phyloP scores from a whole-genome alignment of 129 eudicot species.

The Rutidosis leptorrhynchoides region DNA sequence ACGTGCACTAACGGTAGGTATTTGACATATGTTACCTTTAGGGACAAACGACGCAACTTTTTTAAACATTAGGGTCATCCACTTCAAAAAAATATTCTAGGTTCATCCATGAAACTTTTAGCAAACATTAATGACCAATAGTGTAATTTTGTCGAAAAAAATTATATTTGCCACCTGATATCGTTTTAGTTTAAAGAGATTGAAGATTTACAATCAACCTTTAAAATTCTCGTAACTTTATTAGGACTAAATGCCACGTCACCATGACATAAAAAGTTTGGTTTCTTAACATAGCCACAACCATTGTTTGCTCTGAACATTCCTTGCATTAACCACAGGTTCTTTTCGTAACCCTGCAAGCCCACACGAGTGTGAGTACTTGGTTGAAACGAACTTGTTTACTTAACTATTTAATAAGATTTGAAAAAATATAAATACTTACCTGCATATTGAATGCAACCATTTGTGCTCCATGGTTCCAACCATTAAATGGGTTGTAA shows the following conservation, averaged over 20 bases:
- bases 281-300: slow-evolving; percentile 76
- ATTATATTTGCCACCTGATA: not conserved
- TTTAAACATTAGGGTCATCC: too few species aligned
- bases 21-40: too few species aligned
- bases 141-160: too few species aligned
- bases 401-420: not conserved
- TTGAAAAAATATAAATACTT: not conserved
- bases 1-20: too few species aligned
- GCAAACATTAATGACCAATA: too few species aligned
- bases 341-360: slow-evolving; percentile 60
- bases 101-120: too few species aligned
- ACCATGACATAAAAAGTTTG: slow-evolving; percentile 43
- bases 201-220: slow-evolving; percentile 36
- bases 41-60: too few species aligned
- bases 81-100: too few species aligned
- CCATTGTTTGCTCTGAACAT: slow-evolving; percentile 78
- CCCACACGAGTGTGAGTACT: too few species aligned
- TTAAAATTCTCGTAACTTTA: slow-evolving; percentile 39
- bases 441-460: slow-evolving; percentile 60
- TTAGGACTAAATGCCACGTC: slow-evolving; percentile 42
- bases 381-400: slow-evolving; percentile 1
- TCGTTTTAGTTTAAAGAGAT: slow-evolving; percentile 1
- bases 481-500: slow-evolving; percentile 48
- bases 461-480: slow-evolving; percentile 64
- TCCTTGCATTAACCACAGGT: slow-evolving; percentile 84